A percentile compares a stretch with the other conserved stretches of the same genome.
Evolutionary conservation across 176 grass and related monocot genomes (phyloP).

Genomic region (Cymbopogon citratus): DNA sequence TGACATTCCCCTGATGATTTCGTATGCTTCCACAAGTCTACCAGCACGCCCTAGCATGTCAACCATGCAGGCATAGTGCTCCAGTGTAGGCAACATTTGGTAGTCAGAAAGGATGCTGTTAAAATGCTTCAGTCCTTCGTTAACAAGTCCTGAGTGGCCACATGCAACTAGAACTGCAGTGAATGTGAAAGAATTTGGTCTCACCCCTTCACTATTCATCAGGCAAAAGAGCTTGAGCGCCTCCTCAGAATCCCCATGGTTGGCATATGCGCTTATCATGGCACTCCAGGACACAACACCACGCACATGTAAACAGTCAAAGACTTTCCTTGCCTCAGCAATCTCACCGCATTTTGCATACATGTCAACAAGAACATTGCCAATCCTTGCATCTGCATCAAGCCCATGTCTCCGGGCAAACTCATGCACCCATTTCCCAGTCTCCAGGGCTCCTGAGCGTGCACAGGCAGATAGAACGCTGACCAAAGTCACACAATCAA

Average conservation of each 20-base stretch:
- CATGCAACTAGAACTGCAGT: constrained; percentile 67
- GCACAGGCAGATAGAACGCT: constrained; percentile 73
- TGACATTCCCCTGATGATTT: constrained; percentile 57
- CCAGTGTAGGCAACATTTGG: constrained; percentile 39
- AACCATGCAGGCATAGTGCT: constrained; percentile 76
- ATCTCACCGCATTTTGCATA: constrained; percentile 68
- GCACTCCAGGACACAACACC: constrained; percentile 69
- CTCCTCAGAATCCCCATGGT: constrained; percentile 54
- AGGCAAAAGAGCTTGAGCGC: constrained; percentile 54
- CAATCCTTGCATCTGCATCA: constrained; percentile 48
- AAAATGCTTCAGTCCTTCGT: constrained; percentile 65
- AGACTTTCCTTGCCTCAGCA: constrained; percentile 41
- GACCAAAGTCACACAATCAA: constrained; percentile 65
- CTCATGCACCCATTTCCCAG: constrained; percentile 72
- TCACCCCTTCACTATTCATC: constrained; percentile 49
- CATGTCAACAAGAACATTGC: constrained; percentile 67
- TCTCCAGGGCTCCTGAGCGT: constrained; percentile 49
- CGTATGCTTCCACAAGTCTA: constrained; percentile 58
- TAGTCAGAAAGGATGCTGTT: constrained; percentile 52
- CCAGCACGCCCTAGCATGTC: constrained; percentile 66
- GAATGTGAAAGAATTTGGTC: constrained; percentile 71
- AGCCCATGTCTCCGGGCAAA: constrained; percentile 44
- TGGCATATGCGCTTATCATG: constrained; percentile 66
- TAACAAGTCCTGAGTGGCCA: constrained; percentile 55
- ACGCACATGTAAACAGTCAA: constrained; percentile 37